Evolutionary conservation across 2,329 filamentous ascomycete genomes (phyloP), one percentile per base, ranked within the genome.

Genomic region (Lomentospora prolificans): DNA sequence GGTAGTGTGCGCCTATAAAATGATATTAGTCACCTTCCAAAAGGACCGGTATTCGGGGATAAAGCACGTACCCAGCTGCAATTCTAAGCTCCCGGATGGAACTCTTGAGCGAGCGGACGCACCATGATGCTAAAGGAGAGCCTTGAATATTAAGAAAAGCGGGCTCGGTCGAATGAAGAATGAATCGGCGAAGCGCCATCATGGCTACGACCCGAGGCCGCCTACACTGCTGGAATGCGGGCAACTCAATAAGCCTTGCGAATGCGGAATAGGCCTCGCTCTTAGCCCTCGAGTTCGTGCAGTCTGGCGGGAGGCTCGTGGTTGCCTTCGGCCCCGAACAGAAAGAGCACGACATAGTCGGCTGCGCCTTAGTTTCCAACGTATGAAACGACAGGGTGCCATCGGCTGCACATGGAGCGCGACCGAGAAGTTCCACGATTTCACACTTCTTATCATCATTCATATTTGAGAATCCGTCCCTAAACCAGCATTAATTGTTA

Each of bases 81-180:
- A 96, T 81, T 30, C 92, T 84, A 27, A 97, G 73, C 66, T 97
- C 94, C 64, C 92, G 81, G 19, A 90, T 69, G 1, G 91, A 95
- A 68, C 91, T 95, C 60, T 86, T 85, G 39, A 97, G 73, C 0
- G 87, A 89, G 61, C 86, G 82, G 3, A 96, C 72, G 64, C 90
- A 91, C 81, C 89, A 92, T 63, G 91, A 85, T 0, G 89, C 90
- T 41, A 89, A 72, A 0, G 72, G 67, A 7, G 89, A 90, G 1
- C 72, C 74, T 57, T 85, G 80, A 2, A 96, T 72, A 60, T 88
- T 81, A 28, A 92, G 71, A 55, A 87, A 74, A 3, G 76, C 73
- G 0, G 72, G 60, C 54, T 82, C 76, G 14, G 75, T 72, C 3
- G 82, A 83, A 67, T 95, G 90, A 51, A 79, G 75, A 25, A 88